A percentile compares a stretch with the other conserved stretches of the same genome.
phyloP scores from a whole-genome alignment of 1,139 yeast species.

The Geotrichum cucujoidarum region DNA sequence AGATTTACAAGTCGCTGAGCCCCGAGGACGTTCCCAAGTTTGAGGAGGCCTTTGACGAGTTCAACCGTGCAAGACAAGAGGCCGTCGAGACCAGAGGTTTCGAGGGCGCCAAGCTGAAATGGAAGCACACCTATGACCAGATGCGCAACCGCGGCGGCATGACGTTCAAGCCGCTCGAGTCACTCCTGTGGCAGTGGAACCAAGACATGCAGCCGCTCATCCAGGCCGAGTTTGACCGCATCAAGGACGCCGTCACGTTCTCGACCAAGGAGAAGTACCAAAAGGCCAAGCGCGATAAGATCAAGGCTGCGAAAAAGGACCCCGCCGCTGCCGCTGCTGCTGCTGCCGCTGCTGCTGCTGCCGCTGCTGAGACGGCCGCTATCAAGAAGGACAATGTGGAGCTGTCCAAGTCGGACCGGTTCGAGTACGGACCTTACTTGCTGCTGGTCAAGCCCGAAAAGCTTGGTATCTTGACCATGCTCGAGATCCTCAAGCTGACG shows the following conservation, averaged over 20 bases:
- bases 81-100: slow-evolving; percentile 71
- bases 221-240: slow-evolving; percentile 53
- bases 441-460: slow-evolving; percentile 69
- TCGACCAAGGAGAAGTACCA: slow-evolving; percentile 13
- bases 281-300: slow-evolving; percentile 9
- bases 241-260: slow-evolving; percentile 27
- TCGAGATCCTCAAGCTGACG: slow-evolving; percentile 70
- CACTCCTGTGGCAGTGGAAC: slow-evolving; percentile 74
- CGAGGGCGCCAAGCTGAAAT: slow-evolving; percentile 80
- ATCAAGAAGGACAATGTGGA: slow-evolving; percentile 18
- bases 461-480: slow-evolving; percentile 74
- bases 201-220: slow-evolving; percentile 64
- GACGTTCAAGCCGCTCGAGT: slow-evolving; percentile 58
- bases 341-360: too few species aligned
- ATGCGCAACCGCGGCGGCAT: slow-evolving; percentile 42
- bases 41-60: slow-evolving; percentile 58
- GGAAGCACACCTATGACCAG: slow-evolving; percentile 80
- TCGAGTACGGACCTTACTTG: slow-evolving; percentile 75
- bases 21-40: slow-evolving; percentile 54
- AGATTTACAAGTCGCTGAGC: slow-evolving; percentile 47
- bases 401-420: slow-evolving; percentile 45
- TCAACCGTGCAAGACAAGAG: slow-evolving; percentile 71
- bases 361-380: not conserved
- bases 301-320: slow-evolving; percentile 7
- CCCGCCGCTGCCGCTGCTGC: slow-evolving; percentile 18